Evolutionary conservation across 2,329 filamentous ascomycete species (phyloP), one percentile per base, ranked within the genome.

Genomic region (Talaromyces funiculosus): DNA sequence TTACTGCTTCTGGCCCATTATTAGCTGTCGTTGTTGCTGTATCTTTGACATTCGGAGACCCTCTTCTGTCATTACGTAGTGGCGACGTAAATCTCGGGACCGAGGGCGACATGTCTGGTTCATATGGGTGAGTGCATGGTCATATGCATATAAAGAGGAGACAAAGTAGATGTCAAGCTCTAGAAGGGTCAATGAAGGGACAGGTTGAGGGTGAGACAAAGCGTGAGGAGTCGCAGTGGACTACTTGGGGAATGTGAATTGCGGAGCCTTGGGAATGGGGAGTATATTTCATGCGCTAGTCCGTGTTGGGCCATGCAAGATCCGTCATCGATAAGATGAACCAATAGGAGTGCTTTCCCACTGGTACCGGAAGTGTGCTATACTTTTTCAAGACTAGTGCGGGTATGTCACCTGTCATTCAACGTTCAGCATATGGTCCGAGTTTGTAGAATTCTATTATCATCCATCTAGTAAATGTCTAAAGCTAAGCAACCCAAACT

Each of bases 41-140:
- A 51, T 49, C 29, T 51, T 31, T 31, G 35, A 38, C 40, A 35
- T 35, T 42, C 35, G 29, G 35, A n/a, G 29, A 33, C 45, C 20
- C 43, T 54, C 40, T 42, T 57, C 33, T 37, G 33, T 26, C 40
- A 26, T 24, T 61, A 57, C 67, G 71, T 62, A 66, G 69, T 61
- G 70, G 60, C 61, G 71, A 65, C 58, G 64, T 60, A 63, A 75
- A 73, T 66, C 69, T 69, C 45, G 74, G 70, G 53, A 75, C 67
- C 38, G 72, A 67, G 57, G 57, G 47, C 43, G 57, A 53, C 57
- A 59, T 59, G 47, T 53, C 37, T 59, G 24, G n/a, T 20, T 18
- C 24, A 54, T 6, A n/a, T 26, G 20, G 29, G 18, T 5, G 6
- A 26, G 33, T 40, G 37, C 51, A 54, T 54, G 14, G 35, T 29